Evolutionary conservation across 2,329 filamentous ascomycete species (phyloP).

Genomic region (Ceratocystiopsis minuta): DNA sequence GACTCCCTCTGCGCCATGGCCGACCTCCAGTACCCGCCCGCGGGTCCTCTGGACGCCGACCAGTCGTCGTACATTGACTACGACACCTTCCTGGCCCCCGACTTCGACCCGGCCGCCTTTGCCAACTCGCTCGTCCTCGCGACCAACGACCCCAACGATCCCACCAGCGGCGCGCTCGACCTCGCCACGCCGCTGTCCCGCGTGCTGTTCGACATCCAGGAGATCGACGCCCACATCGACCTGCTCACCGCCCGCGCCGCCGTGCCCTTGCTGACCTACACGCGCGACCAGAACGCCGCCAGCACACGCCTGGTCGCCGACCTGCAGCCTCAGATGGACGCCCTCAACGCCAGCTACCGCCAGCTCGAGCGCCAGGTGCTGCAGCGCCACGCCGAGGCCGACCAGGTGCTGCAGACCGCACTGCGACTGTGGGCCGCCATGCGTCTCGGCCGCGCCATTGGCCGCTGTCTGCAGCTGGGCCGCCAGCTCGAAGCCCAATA

Average conservation of each 20-base stretch:
- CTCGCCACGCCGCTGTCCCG: slow-evolving; percentile 84
- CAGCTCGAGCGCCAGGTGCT: slow-evolving; percentile 76
- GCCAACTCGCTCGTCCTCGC: slow-evolving; percentile 76
- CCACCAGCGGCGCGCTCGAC: slow-evolving; percentile 75
- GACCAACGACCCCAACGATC: slow-evolving; percentile 83
- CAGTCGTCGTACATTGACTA: slow-evolving; percentile 86
- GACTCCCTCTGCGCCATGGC: slow-evolving; percentile 12
- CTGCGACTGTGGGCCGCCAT: slow-evolving; percentile 67
- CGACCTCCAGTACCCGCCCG: slow-evolving; percentile 6
- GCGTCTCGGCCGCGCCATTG: slow-evolving; percentile 56
- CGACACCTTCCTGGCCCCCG: slow-evolving; percentile 68
- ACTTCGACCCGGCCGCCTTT: slow-evolving; percentile 65
- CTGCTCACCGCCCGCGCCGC: slow-evolving; percentile 71
- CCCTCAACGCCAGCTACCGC: slow-evolving; percentile 68
- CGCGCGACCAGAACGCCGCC: slow-evolving; percentile 53
- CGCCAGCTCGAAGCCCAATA: slow-evolving; percentile 79
- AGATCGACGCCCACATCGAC: slow-evolving; percentile 93
- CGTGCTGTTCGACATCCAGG: slow-evolving; percentile 90
- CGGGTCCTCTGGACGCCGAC: slow-evolving; percentile 15
- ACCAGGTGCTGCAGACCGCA: slow-evolving; percentile 62
- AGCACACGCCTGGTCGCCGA: slow-evolving; percentile 55
- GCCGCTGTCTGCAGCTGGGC: slow-evolving; percentile 62
- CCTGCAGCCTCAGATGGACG: slow-evolving; percentile 63
- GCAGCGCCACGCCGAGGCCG: slow-evolving; percentile 68
- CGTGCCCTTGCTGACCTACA: slow-evolving; percentile 62